Evolutionary conservation across 1,284 basidiomycete species (phyloP).

Genomic region (Laetiporus sulphureus): DNA sequence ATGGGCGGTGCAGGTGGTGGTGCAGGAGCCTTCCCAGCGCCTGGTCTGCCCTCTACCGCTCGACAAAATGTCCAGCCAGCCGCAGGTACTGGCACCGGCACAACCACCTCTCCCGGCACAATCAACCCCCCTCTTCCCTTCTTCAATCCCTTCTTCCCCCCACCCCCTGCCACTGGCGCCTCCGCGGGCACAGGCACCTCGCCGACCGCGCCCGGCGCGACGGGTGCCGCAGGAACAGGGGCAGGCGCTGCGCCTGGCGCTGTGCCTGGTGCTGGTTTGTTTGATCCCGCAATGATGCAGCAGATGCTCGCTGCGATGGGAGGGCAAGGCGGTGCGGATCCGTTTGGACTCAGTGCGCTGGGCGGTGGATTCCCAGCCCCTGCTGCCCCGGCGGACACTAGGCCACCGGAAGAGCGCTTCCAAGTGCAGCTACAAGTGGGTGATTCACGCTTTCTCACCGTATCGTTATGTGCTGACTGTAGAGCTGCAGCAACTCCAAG

Average conservation of each 20-base stretch:
- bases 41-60: slow-evolving; percentile 40
- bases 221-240: slow-evolving; percentile 7
- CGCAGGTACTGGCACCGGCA: slow-evolving; percentile 3
- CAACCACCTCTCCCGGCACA: too few relatives aligned
- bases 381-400: slow-evolving; percentile 52
- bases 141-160: slow-evolving; percentile 19
- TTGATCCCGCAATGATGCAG: slow-evolving; percentile 46
- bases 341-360: slow-evolving; percentile 28
- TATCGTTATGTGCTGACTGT: too few relatives aligned
- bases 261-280: slow-evolving; percentile 19
- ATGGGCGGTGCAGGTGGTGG: slow-evolving; percentile 21
- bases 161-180: slow-evolving; percentile 17
- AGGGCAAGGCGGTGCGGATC: slow-evolving; percentile 19
- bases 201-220: slow-evolving; percentile 7
- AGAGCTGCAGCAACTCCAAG: slow-evolving; percentile 66
- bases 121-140: slow-evolving; percentile 12
- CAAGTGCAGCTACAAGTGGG: slow-evolving; percentile 76
- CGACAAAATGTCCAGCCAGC: slow-evolving; percentile 9
- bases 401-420: slow-evolving; percentile 84
- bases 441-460: too few relatives aligned
- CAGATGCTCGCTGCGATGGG: slow-evolving; percentile 34
- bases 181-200: slow-evolving; percentile 12
- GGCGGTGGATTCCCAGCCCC: slow-evolving; percentile 24
- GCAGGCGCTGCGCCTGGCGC: slow-evolving; percentile 20
- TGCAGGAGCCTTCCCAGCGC: slow-evolving; percentile 44